Evolutionary conservation across 2,329 filamentous ascomycete genomes (phyloP).

Genomic region (Cryphonectria radicalis): DNA sequence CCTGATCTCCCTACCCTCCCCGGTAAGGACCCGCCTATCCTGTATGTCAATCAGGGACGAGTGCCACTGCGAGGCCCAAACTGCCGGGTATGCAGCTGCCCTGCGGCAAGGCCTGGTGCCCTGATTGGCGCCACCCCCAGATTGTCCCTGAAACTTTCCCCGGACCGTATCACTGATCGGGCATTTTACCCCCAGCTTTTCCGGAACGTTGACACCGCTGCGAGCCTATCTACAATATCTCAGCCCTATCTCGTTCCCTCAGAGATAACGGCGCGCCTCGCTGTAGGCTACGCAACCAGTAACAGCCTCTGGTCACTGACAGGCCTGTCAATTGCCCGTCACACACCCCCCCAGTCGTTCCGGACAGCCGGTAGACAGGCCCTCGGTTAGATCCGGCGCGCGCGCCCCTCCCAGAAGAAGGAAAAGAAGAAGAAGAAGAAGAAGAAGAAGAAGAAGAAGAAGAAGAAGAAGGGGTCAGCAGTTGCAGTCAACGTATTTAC

Average conservation of each 20-base stretch:
- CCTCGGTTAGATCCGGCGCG: conserved; percentile 24
- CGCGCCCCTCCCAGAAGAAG: not conserved
- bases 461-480: conserved; percentile 6
- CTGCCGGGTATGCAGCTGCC: conserved; percentile 43
- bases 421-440: no score
- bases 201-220: conserved; percentile 16
- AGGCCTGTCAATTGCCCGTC: conserved; percentile 18
- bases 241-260: conserved; percentile 28
- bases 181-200: conserved; percentile 32
- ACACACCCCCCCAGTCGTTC: conserved; percentile 12
- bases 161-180: conserved; percentile 34
- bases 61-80: conserved; percentile 36
- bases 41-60: conserved; percentile 29
- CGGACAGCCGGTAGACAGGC: conserved; percentile 21
- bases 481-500: conserved; percentile 20
- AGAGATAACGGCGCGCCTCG: conserved; percentile 26
- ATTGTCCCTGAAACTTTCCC: conserved; percentile 35
- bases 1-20: conserved; percentile 28
- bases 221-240: conserved; percentile 23
- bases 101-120: conserved; percentile 45
- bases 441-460: not conserved
- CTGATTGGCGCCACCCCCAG: conserved; percentile 45
- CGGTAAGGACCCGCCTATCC: conserved; percentile 31
- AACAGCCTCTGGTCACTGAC: conserved; percentile 12
- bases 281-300: conserved; percentile 16